A percentile compares a stretch with the other conserved stretches of the same genome.
These are phyloP conservation scores for Escovopsis sp. DNA, from an alignment of 2,329 filamentous ascomycete genomes.

Conservation along the genomic window DNA sequence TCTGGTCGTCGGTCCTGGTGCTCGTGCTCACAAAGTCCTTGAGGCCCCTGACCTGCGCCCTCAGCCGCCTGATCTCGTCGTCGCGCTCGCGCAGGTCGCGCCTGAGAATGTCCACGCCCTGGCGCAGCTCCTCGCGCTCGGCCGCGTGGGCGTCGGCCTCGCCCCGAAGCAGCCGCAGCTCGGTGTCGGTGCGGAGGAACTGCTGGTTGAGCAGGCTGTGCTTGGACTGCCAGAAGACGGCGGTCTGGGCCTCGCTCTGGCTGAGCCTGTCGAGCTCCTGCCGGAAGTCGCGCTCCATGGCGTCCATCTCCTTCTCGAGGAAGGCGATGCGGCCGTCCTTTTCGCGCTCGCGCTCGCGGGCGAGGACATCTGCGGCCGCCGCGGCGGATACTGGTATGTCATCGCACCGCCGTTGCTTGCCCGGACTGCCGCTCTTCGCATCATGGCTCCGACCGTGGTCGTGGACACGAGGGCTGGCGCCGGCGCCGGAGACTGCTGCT, in stretches of 20 bases:
- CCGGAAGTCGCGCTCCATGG: slow-evolving; percentile 39
- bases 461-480: slow-evolving; percentile 4
- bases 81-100: slow-evolving; percentile 35
- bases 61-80: slow-evolving; percentile 38
- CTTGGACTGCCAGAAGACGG: slow-evolving; percentile 43
- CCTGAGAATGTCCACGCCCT: slow-evolving; percentile 32
- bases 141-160: slow-evolving; percentile 34
- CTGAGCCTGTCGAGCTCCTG: slow-evolving; percentile 37
- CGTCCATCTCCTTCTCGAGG: slow-evolving; percentile 36
- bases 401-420: slow-evolving; percentile 12
- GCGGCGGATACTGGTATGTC: slow-evolving; percentile 7
- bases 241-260: slow-evolving; percentile 38
- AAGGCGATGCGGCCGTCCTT: slow-evolving; percentile 37
- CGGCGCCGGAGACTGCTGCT: slow-evolving; percentile 4
- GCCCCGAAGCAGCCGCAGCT: slow-evolving; percentile 34
- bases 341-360: slow-evolving; percentile 15
- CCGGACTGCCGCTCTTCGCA: slow-evolving; percentile 3
- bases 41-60: slow-evolving; percentile 47
- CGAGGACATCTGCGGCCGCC: slow-evolving; percentile 13
- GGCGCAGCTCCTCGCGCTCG: slow-evolving; percentile 34
- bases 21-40: slow-evolving; percentile 59
- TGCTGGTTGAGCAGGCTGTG: slow-evolving; percentile 38
- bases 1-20: slow-evolving; percentile 45
- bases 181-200: slow-evolving; percentile 35
- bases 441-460: slow-evolving; percentile 12